Evolutionary conservation across 2,329 filamentous ascomycete species (phyloP), one percentile per base, ranked within the genome.

Genomic region (Claviceps quebecensis): DNA sequence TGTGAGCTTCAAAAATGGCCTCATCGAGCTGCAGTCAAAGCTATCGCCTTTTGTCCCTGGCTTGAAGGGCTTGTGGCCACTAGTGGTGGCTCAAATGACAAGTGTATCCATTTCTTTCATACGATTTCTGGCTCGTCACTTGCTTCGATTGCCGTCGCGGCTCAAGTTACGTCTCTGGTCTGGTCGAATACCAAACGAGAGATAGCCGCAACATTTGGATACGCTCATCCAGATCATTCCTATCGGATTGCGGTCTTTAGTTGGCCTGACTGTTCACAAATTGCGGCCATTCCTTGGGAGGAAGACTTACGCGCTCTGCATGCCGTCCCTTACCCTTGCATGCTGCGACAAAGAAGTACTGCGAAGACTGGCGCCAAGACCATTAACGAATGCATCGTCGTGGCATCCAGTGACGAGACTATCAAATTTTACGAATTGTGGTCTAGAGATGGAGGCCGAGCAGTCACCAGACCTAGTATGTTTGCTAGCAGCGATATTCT

Each of bases 361-460:
- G 56, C 45, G 53, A 60, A 22, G 58, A 59, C 49, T 48, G 56
- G 53, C 45, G 9, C 58, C 54, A 55, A 59, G 49, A 43, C 58
- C 52, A 53, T 62, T 63, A 68, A 73, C 61, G 69, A 59, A 0
- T 95, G 89, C 63, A 83, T 98, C 57, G 86, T 96, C 17, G 85
- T 98, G 50, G 91, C 90, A 16, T 86, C 87, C 44, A 95, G 89
- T 62, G 90, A 97, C 67, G 84, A 88, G 63, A 94, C 81, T 59
- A 85, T 97, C 66, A 93, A 93, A 63, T 97, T 97, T 61, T 89
- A 97, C 65, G 90, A 97, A 69, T 81, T 98, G 11, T 97, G 90
- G 93, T 76, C 77, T n/a, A 77, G 78, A 2, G 71, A 75, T 41
- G 73, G 70, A 58, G 83, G 77, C 60, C 69, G 71, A 8, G 77